Evolutionary conservation across 1,139 yeast genomes (phyloP), one percentile per base, ranked within the genome.

Genomic region (Candida sp.): DNA sequence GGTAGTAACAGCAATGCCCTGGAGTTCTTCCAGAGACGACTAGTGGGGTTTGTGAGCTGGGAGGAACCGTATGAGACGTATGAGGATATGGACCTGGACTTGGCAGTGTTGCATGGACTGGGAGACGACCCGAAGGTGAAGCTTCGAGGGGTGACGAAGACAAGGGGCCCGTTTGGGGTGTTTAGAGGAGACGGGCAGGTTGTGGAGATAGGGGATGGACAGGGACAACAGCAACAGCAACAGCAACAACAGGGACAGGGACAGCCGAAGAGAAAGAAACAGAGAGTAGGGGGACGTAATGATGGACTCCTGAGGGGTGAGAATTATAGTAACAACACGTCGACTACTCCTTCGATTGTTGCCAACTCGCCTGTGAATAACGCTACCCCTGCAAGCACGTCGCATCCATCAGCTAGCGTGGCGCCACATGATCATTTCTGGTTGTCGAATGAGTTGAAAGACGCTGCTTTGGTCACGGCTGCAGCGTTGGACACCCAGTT

Each of bases 81-180:
- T 62, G 92, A 89, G 43, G 96, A 90, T 40, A 86, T 92, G 86
- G 97, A 91, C 63, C 72, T 76, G 43, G 92, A 89, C 59, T 72
- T 92, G 47, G 80, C 84, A 6, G 70, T 79, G 8, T 70, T 91
- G 31, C 90, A 89, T 59, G 72, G 81, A 31, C 83, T 87, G 4
- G 75, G 77, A 7, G 63, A 67, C 34, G 74, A 73, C 49, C 57
- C 61, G 3, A 66, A 80, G 47, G 74, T 71, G 1, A 58, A 59
- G 23, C 48, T 48, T 4, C 71, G 70, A 31, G 74, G 75, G 2
- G 78, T 79, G 52, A 86, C 96, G 0, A 79, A 83, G 68, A 65
- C 82, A 11, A 69, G 81, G 48, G 96, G 97, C 0, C 96, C 96
- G 8, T 92, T 91, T 72, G 97, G 96, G 0, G 96, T 90, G 1